Percentiles rank a stretch among this genome's conserved stretches.
phyloP scores from a whole-genome alignment of 2,329 filamentous ascomycete genomes.

The Thielaviopsis populi region DNA sequence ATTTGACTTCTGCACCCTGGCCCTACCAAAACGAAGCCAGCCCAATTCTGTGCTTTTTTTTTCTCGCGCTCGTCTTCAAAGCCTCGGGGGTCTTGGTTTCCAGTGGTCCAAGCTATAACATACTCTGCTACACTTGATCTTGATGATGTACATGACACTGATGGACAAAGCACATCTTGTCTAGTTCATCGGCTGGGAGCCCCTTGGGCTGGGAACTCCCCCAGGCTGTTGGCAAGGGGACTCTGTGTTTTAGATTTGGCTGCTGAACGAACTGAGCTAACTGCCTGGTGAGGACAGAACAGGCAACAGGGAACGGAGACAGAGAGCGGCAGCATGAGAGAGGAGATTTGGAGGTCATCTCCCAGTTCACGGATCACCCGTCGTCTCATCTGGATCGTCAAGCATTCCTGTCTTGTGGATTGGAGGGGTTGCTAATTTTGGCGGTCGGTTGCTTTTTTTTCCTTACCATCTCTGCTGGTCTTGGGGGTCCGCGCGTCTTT shows the following conservation, averaged over 20 bases:
- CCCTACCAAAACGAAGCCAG: neutral
- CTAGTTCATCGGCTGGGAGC: neutral
- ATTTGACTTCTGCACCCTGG: neutral
- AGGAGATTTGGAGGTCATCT: neutral
- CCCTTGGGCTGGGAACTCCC: neutral
- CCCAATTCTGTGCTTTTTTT: neutral
- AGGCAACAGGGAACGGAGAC: neutral
- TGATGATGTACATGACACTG: neutral
- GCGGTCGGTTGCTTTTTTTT: neutral
- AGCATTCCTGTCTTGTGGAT: neutral
- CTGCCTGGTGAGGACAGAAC: neutral
- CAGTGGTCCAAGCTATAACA: neutral
- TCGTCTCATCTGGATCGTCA: slow-evolving; percentile 2
- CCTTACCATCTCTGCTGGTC: neutral
- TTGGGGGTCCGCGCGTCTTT: neutral
- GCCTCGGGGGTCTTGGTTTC: neutral
- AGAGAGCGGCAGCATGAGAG: neutral
- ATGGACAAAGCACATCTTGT: neutral
- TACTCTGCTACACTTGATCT: neutral
- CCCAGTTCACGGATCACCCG: neutral
- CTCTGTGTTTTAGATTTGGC: neutral
- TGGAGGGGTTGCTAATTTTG: slow-evolving; percentile 5
- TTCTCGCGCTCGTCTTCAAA: too few relatives aligned
- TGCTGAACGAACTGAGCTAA: neutral
- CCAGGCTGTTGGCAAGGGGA: neutral